Evolutionary conservation across 768 basidiomycete species (phyloP), one percentile per base, ranked within the genome.

Genomic region (Clavaria fumosa): DNA sequence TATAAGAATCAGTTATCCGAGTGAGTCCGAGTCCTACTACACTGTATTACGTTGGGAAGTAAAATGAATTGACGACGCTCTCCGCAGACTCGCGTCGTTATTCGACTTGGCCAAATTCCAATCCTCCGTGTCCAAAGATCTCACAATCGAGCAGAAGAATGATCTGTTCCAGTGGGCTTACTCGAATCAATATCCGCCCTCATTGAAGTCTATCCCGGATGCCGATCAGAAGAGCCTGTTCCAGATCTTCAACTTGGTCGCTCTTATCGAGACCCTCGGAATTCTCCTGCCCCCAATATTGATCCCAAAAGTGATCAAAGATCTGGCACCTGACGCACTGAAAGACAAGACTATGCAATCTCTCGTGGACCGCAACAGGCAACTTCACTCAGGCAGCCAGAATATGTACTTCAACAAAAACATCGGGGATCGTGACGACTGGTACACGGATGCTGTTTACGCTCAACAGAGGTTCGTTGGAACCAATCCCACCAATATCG

Each of bases 381-480:
- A 36, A 26, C 38, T 43, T 28, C 45, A 43, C 26, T 30, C 34
- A 12, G 42, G 39, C 19, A 28, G 35, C 15, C 23, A 35, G 23
- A 45, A 52, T 38, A 50, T 53, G 48, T 53, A 48, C 36, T 46
- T 33, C 21, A 35, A 35, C 34, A 42, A 39, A n/a, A 57, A 55
- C 37, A 46, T 57, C n/a, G 55, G 55, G 4, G 45, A 44, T 32
- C 50, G 53, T 21, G 21, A 39, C 12, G 55, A 57, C 38, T 57
- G 55, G 55, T 55, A 50, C 31, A 51, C 51, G 12, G 55, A 57
- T 33, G 51, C 50, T 14, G 53, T 49, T 12, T 57, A 53, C 36
- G 53, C 41, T 6, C 53, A 55, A 30, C 55, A 57, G 35, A 48
- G 49, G 31, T 51, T 57, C 31, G 53, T 49, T 21, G 55, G 55